A percentile compares a stretch with the other conserved stretches of the same genome.
Conservation (phyloP, 352 stramenopile genomes). For the Globisporangium takayamanum region DNA sequence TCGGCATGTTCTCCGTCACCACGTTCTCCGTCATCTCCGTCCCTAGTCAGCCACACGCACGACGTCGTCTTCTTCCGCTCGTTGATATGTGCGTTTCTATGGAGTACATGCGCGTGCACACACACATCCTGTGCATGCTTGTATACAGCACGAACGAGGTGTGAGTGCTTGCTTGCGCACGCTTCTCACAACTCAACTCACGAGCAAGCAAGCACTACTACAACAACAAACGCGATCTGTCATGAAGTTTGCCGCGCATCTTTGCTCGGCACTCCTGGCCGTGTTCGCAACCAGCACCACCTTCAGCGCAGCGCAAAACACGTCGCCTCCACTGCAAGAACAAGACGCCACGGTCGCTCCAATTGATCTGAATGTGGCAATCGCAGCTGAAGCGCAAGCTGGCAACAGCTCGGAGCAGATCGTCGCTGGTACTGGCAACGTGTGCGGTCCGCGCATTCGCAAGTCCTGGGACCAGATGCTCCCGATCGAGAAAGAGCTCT, state of each 20-base stretch:
- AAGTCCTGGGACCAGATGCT: conserved; percentile 69
- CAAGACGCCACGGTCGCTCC: background rate
- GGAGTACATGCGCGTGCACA: background rate
- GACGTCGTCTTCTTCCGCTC: background rate
- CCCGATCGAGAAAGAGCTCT: conserved; percentile 58
- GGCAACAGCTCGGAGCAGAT: conserved; percentile 8
- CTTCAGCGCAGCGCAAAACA: conserved; percentile 6
- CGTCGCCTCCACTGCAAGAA: background rate
- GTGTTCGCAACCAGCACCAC: background rate
- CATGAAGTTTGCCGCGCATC: conserved; percentile 10
- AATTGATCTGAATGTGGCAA: background rate
- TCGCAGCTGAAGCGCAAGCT: too few relatives aligned
- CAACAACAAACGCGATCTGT: background rate
- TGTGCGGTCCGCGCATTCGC: conserved; percentile 64
- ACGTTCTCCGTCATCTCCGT: background rate
- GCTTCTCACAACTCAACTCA: conserved; percentile 1
- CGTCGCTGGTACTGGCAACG: background rate
- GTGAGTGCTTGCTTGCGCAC: background rate
- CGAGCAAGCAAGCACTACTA: background rate
- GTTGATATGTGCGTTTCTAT: background rate
- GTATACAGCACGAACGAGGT: background rate
- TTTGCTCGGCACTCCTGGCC: background rate
- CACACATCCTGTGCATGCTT: background rate
- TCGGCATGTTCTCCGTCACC: background rate
- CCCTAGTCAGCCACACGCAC: too few relatives aligned